A percentile compares a stretch with the other conserved stretches of the same genome.
Conservation (phyloP, 768 basidiomycete species). For the Agrocybe praecox region DNA sequence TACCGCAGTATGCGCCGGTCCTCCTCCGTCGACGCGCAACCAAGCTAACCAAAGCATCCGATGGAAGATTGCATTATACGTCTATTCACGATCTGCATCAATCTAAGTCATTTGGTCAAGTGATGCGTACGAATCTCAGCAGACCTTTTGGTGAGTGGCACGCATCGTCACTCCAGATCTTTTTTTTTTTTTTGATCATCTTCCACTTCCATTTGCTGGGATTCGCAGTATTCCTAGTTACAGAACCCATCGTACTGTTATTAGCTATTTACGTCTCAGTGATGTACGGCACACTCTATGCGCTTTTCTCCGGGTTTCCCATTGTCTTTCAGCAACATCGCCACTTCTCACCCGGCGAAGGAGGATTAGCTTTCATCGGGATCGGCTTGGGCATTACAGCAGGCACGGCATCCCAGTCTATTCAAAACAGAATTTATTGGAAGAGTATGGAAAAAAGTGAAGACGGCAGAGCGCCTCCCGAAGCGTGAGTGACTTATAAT, state of each 20-base stretch:
- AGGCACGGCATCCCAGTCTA: constrained; percentile 52
- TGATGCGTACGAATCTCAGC: constrained; percentile 51
- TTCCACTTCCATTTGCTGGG: constrained; percentile 5
- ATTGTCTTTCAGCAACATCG: constrained; percentile 59
- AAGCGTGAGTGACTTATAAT: constrained; percentile 44
- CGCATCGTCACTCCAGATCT: neutral
- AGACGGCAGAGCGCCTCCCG: constrained; percentile 56
- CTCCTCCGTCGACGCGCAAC: constrained; percentile 55
- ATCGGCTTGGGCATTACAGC: constrained; percentile 59
- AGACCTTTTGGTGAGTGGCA: constrained; percentile 52
- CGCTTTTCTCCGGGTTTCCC: constrained; percentile 64
- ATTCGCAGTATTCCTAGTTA: constrained; percentile 53
- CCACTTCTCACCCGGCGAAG: constrained; percentile 53
- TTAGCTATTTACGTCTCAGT: constrained; percentile 62
- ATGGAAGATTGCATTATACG: constrained; percentile 43
- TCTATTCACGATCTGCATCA: constrained; percentile 51
- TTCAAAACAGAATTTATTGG: constrained; percentile 58
- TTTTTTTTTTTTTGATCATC: constrained; percentile 1
- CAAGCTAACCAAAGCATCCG: constrained; percentile 42
- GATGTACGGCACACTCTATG: constrained; percentile 64
- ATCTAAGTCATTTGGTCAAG: constrained; percentile 41
- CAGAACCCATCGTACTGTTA: constrained; percentile 64
- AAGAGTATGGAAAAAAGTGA: constrained; percentile 47
- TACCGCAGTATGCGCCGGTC: constrained; percentile 56
- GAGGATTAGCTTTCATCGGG: constrained; percentile 66